A percentile compares a stretch with the other conserved stretches of the same genome.
These are phyloP conservation scores for Chlamydomonas schloesseri DNA, from an alignment of 139 green algal species.

Conservation along the genomic window DNA sequence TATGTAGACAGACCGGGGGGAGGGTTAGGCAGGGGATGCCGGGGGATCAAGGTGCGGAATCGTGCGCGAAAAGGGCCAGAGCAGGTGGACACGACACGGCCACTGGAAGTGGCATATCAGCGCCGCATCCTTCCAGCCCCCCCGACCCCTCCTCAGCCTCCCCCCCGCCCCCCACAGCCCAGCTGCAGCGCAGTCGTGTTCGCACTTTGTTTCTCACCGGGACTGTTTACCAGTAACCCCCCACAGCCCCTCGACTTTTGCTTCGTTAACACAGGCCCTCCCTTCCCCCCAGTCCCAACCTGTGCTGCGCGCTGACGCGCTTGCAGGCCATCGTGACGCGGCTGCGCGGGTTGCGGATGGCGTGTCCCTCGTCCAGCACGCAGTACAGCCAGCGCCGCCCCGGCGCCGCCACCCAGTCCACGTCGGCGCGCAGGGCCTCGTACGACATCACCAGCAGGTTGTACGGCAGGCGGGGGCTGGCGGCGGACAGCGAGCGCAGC, in stretches of 20 bases:
- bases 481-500: neutral
- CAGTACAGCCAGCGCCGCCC: conserved; percentile 85
- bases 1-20: no score
- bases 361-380: conserved; percentile 97
- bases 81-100: no score
- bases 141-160: no score
- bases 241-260: neutral
- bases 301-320: conserved; percentile 50
- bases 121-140: no score
- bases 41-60: no score
- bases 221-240: no score
- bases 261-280: neutral
- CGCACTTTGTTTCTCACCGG: no score
- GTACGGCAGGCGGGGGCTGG: conserved; percentile 23
- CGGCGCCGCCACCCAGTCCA: conserved; percentile 74
- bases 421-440: conserved; percentile 87
- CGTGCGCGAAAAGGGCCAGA: no score
- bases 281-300: conserved; percentile 4
- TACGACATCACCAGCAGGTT: conserved; percentile 93
- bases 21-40: no score
- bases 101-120: no score
- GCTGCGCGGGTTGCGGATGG: conserved; percentile 91
- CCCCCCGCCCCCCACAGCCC: no score
- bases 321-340: conserved; percentile 75
- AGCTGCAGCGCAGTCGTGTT: no score